A percentile compares a stretch with the other conserved stretches of the same genome.
phyloP scores from a whole-genome alignment of 306 rosid species.

The Medicago arabica region DNA sequence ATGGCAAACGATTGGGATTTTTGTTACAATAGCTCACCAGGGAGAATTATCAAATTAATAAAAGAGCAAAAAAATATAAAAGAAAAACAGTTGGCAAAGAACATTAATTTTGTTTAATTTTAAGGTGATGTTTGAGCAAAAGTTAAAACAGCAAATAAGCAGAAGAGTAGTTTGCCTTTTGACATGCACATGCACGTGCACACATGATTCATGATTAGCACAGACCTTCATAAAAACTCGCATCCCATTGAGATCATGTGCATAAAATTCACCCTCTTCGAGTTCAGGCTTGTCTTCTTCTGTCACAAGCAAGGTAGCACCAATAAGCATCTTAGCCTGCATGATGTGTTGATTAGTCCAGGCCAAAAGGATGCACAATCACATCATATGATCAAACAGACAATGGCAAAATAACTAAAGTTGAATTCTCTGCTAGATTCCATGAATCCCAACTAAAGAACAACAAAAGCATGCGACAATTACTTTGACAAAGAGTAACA shows the following conservation, averaged over 20 bases:
- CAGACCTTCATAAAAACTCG: conserved; percentile 83
- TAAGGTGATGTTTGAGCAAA: conserved; percentile 21
- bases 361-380: conserved; percentile 29
- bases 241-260: conserved; percentile 92
- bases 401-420: conserved; percentile 6
- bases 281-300: conserved; percentile 87
- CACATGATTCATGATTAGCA: conserved; percentile 14
- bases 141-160: conserved; percentile 16
- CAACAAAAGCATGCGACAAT: background rate
- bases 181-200: background rate
- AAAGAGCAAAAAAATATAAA: background rate
- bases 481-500: conserved; percentile 5
- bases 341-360: conserved; percentile 38
- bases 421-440: conserved; percentile 8
- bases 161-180: conserved; percentile 18
- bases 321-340: conserved; percentile 91
- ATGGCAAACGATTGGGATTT: conserved; percentile 32
- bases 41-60: conserved; percentile 35
- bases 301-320: conserved; percentile 81
- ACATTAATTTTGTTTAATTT: conserved; percentile 10
- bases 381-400: conserved; percentile 20
- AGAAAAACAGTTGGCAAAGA: conserved; percentile 17
- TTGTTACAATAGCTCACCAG: conserved; percentile 8
- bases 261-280: conserved; percentile 86
- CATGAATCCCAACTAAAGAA: conserved; percentile 19